These are phyloP conservation scores for Zygosaccharomyces sapae DNA, from an alignment of 1,139 yeast species.

Conservation along the genomic window DNA sequence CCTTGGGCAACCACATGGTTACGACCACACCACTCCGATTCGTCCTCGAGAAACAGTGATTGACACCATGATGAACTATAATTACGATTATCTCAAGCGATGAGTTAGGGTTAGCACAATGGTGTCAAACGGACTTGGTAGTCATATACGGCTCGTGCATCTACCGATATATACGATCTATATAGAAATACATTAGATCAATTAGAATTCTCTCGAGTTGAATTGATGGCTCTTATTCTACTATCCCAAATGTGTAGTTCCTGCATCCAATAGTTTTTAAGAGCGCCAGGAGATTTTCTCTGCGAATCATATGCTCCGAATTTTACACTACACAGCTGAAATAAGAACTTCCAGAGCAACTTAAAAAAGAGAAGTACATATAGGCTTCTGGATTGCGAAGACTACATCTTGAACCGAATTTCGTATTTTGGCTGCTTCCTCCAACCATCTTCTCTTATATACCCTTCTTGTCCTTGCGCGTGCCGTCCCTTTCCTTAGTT, in stretches of 20 bases:
- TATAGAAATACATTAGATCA: neutral
- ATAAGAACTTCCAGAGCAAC: too few relatives aligned
- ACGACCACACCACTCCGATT: neutral
- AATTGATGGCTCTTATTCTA: too few relatives aligned
- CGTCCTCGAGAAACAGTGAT: too few relatives aligned
- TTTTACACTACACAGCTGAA: neutral
- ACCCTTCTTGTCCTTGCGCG: neutral
- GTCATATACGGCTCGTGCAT: neutral
- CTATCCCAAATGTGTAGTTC: too few relatives aligned
- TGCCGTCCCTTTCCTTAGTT: neutral
- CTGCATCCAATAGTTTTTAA: neutral
- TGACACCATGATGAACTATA: too few relatives aligned
- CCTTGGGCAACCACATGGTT: slow-evolving; percentile 15
- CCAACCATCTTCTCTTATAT: neutral
- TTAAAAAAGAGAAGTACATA: too few relatives aligned
- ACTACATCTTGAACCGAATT: too few relatives aligned
- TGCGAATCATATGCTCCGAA: neutral
- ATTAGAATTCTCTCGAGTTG: too few relatives aligned
- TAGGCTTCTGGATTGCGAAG: too few relatives aligned
- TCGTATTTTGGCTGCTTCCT: neutral
- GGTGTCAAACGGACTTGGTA: neutral
- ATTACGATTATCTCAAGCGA: too few relatives aligned
- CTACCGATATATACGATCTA: neutral
- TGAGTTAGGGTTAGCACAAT: too few relatives aligned
- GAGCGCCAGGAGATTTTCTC: neutral